Conservation (phyloP, 2,329 filamentous ascomycete species). For the Colletotrichum cuscutae region DNA sequence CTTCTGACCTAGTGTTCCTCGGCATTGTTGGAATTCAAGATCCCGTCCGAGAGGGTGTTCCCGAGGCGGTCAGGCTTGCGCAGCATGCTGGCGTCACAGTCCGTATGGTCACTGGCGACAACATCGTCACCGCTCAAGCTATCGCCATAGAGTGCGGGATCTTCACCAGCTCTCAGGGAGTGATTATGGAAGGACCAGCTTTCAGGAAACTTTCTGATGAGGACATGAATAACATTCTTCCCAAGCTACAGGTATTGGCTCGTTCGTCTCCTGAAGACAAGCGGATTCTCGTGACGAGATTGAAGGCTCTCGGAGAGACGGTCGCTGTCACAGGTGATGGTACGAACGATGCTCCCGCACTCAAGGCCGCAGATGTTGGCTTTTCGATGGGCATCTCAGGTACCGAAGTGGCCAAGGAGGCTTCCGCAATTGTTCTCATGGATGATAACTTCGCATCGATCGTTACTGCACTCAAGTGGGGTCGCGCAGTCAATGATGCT, state of each 20-base stretch:
- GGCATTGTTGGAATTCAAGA: conserved; percentile 72
- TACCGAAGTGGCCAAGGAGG: conserved; percentile 72
- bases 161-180: conserved; percentile 51
- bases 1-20: conserved; percentile 48
- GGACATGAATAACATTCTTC: conserved; percentile 61
- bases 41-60: conserved; percentile 71
- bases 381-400: conserved; percentile 76
- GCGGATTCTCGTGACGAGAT: conserved; percentile 69
- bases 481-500: conserved; percentile 71
- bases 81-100: conserved; percentile 73
- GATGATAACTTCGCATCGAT: conserved; percentile 72
- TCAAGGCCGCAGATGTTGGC: conserved; percentile 75
- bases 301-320: conserved; percentile 73
- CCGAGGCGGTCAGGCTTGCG: conserved; percentile 69
- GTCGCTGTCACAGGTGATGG: conserved; percentile 75
- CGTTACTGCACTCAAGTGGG: conserved; percentile 70
- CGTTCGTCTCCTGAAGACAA: conserved; percentile 78
- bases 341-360: conserved; percentile 72
- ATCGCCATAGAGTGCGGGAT: conserved; percentile 55
- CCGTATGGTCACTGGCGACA: conserved; percentile 68
- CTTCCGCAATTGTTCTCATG: conserved; percentile 69
- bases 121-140: conserved; percentile 54
- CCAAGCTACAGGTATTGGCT: conserved; percentile 73
- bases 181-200: conserved; percentile 64
- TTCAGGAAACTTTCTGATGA: conserved; percentile 67